Evolutionary conservation across 306 rosid genomes (phyloP).

Genomic region (Dryas octopetala): DNA sequence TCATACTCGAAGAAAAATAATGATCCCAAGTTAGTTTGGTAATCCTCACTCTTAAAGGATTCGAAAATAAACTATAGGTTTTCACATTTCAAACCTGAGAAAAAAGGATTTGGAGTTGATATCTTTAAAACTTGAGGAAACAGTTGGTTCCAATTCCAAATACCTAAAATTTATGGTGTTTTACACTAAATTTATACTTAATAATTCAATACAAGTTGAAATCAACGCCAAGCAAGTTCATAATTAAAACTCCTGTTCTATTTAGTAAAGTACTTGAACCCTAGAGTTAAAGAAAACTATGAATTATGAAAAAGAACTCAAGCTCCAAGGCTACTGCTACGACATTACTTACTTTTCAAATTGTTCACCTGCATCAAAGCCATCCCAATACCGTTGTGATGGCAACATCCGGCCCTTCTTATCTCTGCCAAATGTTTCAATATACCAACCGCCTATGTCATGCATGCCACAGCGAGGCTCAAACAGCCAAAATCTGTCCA

Average conservation of each 20-base stretch:
- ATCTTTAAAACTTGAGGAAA: too few relatives aligned
- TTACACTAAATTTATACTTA: too few relatives aligned
- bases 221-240: background rate
- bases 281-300: background rate
- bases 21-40: too few relatives aligned
- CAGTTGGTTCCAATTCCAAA: background rate
- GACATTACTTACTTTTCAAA: slow-evolving; percentile 52
- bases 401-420: slow-evolving; percentile 68
- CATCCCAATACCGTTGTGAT: slow-evolving; percentile 83
- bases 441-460: slow-evolving; percentile 94
- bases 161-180: too few relatives aligned
- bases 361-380: slow-evolving; percentile 52
- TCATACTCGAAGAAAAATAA: too few relatives aligned
- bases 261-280: slow-evolving; percentile 4
- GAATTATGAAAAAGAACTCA: slow-evolving; percentile 15
- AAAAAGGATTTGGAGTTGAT: too few relatives aligned
- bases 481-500: slow-evolving; percentile 88
- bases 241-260: slow-evolving; percentile 1
- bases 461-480: slow-evolving; percentile 98
- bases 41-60: too few relatives aligned
- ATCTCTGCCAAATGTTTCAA: slow-evolving; percentile 86
- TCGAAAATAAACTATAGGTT: too few relatives aligned
- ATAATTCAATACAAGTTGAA: background rate
- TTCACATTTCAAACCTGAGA: too few relatives aligned
- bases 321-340: background rate